Percentiles rank a stretch among this genome's conserved stretches.
phyloP scores from a whole-genome alignment of 345 rosid species.

The Rhodamnia argentea region DNA sequence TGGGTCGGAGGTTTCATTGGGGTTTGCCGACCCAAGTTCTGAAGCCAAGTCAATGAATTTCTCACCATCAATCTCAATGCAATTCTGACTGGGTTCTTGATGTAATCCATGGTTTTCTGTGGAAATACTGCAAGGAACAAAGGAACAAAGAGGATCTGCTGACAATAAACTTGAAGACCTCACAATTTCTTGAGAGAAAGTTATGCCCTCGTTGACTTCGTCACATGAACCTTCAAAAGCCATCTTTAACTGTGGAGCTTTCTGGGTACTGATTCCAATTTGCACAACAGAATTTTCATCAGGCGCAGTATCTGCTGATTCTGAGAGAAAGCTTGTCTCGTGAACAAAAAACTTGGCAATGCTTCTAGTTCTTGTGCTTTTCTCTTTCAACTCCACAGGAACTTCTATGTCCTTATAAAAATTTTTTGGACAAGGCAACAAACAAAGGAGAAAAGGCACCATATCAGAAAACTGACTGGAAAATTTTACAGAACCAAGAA shows the following conservation, averaged over 20 bases:
- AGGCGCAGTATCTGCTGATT: constrained; percentile 44
- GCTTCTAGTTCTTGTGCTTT: constrained; percentile 3
- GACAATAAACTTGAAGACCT: constrained; percentile 23
- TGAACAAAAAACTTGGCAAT: constrained; percentile 19
- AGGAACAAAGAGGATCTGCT: constrained; percentile 61
- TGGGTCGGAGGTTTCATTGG: constrained; percentile 1
- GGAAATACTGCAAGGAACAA: constrained; percentile 63
- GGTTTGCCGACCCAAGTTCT: constrained; percentile 5
- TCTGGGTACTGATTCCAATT: constrained; percentile 9
- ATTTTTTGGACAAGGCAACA: not conserved
- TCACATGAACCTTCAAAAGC: constrained; percentile 19
- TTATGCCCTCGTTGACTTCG: constrained; percentile 14
- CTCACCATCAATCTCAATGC: constrained; percentile 13
- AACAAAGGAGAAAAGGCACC: constrained; percentile 1
- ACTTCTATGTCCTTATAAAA: constrained; percentile 19
- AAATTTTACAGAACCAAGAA: not conserved
- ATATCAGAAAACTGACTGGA: not conserved
- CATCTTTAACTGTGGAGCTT: constrained; percentile 26
- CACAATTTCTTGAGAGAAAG: constrained; percentile 28
- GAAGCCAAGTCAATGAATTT: constrained; percentile 7
- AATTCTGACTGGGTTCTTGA: constrained; percentile 8
- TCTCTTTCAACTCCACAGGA: constrained; percentile 7
- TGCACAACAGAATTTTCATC: constrained; percentile 38
- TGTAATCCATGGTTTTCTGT: constrained; percentile 15
- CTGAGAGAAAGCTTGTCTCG: constrained; percentile 57